A percentile compares a stretch with the other conserved stretches of the same genome.
Conservation (phyloP, 805 yeast species). For the Kodamaea restingae region DNA sequence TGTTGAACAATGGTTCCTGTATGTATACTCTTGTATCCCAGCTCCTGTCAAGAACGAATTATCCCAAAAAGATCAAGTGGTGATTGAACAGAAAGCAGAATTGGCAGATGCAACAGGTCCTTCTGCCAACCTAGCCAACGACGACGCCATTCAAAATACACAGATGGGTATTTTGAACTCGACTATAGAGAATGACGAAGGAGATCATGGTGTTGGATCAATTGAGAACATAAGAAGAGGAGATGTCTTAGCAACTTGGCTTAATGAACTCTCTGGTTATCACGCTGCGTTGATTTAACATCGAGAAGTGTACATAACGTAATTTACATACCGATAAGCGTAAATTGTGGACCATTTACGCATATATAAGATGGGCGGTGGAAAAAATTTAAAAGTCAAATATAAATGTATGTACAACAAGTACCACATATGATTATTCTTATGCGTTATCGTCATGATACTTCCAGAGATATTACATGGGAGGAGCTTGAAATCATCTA, state of each 20-base stretch:
- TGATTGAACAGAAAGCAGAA: constrained; percentile 30
- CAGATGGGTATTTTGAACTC: constrained; percentile 13
- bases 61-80: constrained; percentile 35
- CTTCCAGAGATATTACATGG: constrained; percentile 34
- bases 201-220: constrained; percentile 2
- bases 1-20: constrained; percentile 18
- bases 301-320: not conserved
- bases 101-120: constrained; percentile 4
- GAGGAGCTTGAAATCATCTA: constrained; percentile 40
- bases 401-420: constrained; percentile 3
- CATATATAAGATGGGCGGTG: not conserved
- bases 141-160: constrained; percentile 9
- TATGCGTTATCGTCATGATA: constrained; percentile 50
- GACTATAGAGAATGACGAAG: constrained; percentile 8
- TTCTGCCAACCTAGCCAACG: constrained; percentile 4
- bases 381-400: not conserved
- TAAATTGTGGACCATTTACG: not conserved
- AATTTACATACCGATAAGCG: not conserved
- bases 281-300: constrained; percentile 1
- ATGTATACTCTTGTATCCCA: constrained; percentile 27
- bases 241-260: constrained; percentile 7
- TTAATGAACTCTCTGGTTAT: constrained; percentile 2
- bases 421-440: constrained; percentile 22
- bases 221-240: constrained; percentile 6
- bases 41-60: constrained; percentile 21